Base-by-base conservation (phyloP, 768 basidiomycete genomes). In the Hypholoma sublateritium region DNA sequence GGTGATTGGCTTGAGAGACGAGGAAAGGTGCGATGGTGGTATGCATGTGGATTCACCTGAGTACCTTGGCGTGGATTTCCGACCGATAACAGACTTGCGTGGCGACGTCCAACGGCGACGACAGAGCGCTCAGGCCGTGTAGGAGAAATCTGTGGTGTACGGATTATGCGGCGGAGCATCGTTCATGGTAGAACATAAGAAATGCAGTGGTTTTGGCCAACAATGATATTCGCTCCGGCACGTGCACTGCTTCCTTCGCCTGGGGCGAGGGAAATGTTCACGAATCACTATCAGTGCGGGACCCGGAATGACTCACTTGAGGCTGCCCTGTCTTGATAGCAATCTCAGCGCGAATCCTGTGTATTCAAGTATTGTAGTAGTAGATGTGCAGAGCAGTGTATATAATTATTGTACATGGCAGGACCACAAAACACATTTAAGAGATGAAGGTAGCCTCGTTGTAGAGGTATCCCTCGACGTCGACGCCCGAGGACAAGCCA, bases 361-460 rank as follows among this genome's bases (percentile, higher is more conserved):
- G 22, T 54, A 54, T 54, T 44, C n/a, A n/a, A 34, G 34, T 47
- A 58, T 50, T 55, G 55, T 45, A 32, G 4, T 28, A 28, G 25
- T 56, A 42, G 37, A 49, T 39, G 47, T 13, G 42, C 43, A 46
- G 24, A 43, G 42, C 45, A 50, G 57, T 48, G 45, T 58, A 58
- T 58, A 49, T 47, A 43, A 48, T 34, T 50, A 55, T 55, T 35
- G 34, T 59, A 59, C 32, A 55, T 55, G 55, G 32, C 28, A 25
- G 34, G 34, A 50, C 28, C 12, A 49, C 41, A 42, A n/a, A 22
- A 56, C 21, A 50, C 46, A 49, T 59, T 50, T 59, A 77, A 46
- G 93, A 95, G 65, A 98, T 91, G 74, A 90, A 97, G 2, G 94
- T 89, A 0, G 93, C 91, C 69, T 98, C 95, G 66, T 83, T 91